Evolutionary conservation across 768 basidiomycete species (phyloP), one percentile per base, ranked within the genome.

Genomic region (Kondoa subrosea): DNA sequence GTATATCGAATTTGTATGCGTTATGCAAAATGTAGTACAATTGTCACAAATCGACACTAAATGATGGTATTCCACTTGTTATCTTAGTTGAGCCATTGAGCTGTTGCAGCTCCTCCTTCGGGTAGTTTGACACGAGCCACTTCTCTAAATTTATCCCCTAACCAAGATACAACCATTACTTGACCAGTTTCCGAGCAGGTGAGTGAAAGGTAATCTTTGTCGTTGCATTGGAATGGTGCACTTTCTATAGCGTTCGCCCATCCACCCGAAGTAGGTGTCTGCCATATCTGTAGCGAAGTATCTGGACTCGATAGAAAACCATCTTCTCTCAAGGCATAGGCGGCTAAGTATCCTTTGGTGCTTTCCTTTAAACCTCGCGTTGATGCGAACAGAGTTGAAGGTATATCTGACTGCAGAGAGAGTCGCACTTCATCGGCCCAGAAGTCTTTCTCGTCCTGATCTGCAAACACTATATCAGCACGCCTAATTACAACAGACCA

Each of bases 191-290:
- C 75, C 34, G 68, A 70, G 60, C 74, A 73, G 56, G 75, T 75
- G 64, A 75, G 32, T 25, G 71, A 69, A 3, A 74, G 50, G 15
- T 40, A 74, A 25, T 70, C 70, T 34, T 59, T 25, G 0, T 68
- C 72, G 2, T 62, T 34, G 12, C 27, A 30, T 25, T 62, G 67
- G 0, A 21, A 21, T 0, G 71, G 72, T 15, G 72, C 71, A 15
- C 71, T 69, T 56, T 70, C 65, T n/a, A 75, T 73, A 0, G 74
- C 75, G 61, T 75, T 75, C 4, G 75, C 75, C 75, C 75, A 75
- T 27, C 75, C 75, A 17, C 75, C 75, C 17, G 66, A 69, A 1
- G 75, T 75, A 0, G 71, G 69, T 26, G 75, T 75, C 62, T 73
- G 59, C 65, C 68, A 72, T 1, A 73, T 58, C 1, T 66, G 40